Conservation (phyloP, 176 grass and related monocot genomes). For the Oryza officinalis region DNA sequence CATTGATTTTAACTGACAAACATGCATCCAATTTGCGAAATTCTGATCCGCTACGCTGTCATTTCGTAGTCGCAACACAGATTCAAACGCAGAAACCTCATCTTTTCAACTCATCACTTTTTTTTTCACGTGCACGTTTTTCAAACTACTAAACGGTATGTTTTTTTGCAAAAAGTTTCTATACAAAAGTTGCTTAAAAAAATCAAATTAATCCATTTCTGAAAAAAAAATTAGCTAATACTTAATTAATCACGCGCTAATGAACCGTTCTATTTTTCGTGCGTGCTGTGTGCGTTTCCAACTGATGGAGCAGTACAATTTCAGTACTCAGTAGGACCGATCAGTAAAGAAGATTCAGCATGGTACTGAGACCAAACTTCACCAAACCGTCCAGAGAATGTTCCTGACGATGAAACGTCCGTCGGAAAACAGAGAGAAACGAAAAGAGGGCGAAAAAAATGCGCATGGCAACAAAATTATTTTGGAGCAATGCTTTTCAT, state of each 20-base stretch:
- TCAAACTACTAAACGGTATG: too few species aligned
- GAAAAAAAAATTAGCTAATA: too few species aligned
- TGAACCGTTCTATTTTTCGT: too few species aligned
- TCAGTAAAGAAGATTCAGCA: constrained; percentile 12
- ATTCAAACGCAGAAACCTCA: too few species aligned
- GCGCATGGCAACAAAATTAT: too few species aligned
- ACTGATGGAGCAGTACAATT: not conserved
- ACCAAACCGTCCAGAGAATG: not conserved
- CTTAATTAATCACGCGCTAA: too few species aligned
- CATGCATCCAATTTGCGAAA: not conserved
- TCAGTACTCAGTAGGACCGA: not conserved
- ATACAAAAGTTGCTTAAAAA: too few species aligned
- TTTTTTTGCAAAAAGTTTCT: too few species aligned
- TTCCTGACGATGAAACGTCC: not conserved
- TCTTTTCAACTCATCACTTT: too few species aligned
- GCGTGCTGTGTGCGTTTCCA: too few species aligned
- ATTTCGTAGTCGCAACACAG: not conserved
- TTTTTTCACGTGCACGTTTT: too few species aligned
- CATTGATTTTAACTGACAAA: not conserved
- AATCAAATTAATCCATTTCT: too few species aligned
- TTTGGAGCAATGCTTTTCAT: not conserved
- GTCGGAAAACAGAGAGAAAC: not conserved
- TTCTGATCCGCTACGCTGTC: not conserved
- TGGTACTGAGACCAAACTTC: not conserved
- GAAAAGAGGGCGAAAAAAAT: not conserved